Conservation (phyloP, 2,329 filamentous ascomycete species). For the Lecanicillium sp. region DNA sequence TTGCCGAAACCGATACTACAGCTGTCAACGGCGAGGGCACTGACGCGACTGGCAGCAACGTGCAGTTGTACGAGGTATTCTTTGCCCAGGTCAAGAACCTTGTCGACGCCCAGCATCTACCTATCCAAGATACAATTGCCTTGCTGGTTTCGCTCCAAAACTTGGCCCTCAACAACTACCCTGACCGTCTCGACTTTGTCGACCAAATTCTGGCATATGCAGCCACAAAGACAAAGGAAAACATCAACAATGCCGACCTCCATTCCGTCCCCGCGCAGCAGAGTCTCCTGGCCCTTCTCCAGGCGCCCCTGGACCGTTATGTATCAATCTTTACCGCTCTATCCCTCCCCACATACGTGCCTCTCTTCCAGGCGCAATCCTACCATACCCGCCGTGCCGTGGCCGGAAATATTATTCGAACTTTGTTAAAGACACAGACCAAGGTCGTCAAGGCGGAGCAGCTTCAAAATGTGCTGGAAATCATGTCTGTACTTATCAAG, state of each 20-base stretch:
- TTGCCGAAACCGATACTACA: slow-evolving; percentile 42
- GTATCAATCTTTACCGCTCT: slow-evolving; percentile 94
- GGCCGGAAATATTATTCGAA: slow-evolving; percentile 79
- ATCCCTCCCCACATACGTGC: slow-evolving; percentile 84
- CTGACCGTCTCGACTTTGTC: slow-evolving; percentile 85
- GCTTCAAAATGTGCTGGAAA: slow-evolving; percentile 81
- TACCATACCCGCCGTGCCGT: slow-evolving; percentile 89
- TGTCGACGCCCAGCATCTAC: slow-evolving; percentile 82
- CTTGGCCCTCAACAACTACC: slow-evolving; percentile 92
- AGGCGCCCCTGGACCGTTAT: slow-evolving; percentile 84
- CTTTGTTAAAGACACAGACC: slow-evolving; percentile 75
- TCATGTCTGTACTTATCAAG: slow-evolving; percentile 85
- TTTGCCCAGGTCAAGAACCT: slow-evolving; percentile 92
- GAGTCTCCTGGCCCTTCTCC: slow-evolving; percentile 82
- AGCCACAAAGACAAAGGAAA: slow-evolving; percentile 76
- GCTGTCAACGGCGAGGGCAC: slow-evolving; percentile 38
- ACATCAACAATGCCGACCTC: slow-evolving; percentile 90
- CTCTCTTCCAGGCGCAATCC: slow-evolving; percentile 82
- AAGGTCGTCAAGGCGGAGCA: slow-evolving; percentile 71
- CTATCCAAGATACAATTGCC: slow-evolving; percentile 91
- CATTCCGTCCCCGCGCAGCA: slow-evolving; percentile 84
- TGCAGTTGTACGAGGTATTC: slow-evolving; percentile 95
- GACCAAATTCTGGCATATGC: slow-evolving; percentile 91
- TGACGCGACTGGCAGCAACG: slow-evolving; percentile 49
- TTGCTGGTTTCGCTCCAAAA: slow-evolving; percentile 91